Conservation (phyloP, 371 early-diverging fungal species). For the Lichtheimia ramosa region DNA sequence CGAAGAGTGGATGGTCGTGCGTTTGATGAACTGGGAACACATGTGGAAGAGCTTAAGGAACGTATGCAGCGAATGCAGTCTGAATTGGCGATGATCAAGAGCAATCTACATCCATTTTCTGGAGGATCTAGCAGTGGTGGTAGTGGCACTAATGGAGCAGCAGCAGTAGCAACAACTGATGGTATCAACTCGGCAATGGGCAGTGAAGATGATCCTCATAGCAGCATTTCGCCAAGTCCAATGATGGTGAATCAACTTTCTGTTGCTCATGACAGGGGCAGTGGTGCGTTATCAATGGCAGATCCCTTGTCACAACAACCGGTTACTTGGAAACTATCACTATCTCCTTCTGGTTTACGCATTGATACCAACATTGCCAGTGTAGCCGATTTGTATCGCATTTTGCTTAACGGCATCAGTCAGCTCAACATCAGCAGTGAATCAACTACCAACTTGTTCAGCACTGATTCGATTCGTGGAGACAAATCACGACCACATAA, state of each 20-base stretch:
- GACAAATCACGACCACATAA: conserved; percentile 10
- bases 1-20: conserved; percentile 60
- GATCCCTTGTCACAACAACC: conserved; percentile 23
- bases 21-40: conserved; percentile 54
- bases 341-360: conserved; percentile 49
- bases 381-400: conserved; percentile 50
- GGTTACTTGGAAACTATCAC: conserved; percentile 49
- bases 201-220: conserved; percentile 15
- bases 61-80: conserved; percentile 52
- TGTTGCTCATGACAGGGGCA: neutral
- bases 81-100: conserved; percentile 54
- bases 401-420: conserved; percentile 48
- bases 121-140: conserved; percentile 6
- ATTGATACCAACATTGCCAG: conserved; percentile 56
- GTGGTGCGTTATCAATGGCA: conserved; percentile 2
- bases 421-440: conserved; percentile 51
- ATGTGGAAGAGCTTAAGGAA: conserved; percentile 52
- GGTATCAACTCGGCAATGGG: neutral
- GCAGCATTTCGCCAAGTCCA: conserved; percentile 3
- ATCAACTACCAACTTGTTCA: conserved; percentile 37
- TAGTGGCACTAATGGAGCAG: conserved; percentile 3
- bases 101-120: conserved; percentile 38
- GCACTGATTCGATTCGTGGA: conserved; percentile 29
- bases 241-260: conserved; percentile 8
- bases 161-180: conserved; percentile 8